A percentile compares a stretch with the other conserved stretches of the same genome.
These are phyloP conservation scores for Fusarium circinatum DNA, from an alignment of 2,329 filamentous ascomycete species.

Conservation along the genomic window DNA sequence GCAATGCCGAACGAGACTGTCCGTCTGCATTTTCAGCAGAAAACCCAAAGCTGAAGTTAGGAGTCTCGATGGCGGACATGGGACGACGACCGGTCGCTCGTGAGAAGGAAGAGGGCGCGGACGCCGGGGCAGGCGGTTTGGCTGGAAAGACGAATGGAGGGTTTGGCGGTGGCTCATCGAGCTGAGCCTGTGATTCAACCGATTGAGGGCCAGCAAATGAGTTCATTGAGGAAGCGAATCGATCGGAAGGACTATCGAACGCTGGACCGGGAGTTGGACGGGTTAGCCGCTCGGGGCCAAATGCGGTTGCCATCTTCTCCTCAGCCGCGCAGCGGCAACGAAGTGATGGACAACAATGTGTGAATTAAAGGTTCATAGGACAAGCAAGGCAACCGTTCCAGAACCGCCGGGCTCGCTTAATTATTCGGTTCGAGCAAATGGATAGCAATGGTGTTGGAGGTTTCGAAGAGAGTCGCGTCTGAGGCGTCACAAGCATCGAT, in stretches of 20 bases:
- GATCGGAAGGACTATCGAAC: conserved; percentile 42
- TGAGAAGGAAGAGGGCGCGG: conserved; percentile 59
- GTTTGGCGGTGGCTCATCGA: conserved; percentile 62
- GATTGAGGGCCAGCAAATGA: conserved; percentile 29
- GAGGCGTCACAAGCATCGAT: conserved; percentile 31
- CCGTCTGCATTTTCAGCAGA: conserved; percentile 46
- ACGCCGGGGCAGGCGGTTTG: conserved; percentile 55
- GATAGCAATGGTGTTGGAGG: conserved; percentile 1
- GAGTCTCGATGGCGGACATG: conserved; percentile 63
- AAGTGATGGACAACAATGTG: conserved; percentile 54
- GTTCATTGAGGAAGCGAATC: conserved; percentile 37
- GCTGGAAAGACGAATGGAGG: conserved; percentile 73
- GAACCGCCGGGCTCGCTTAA: conserved; percentile 16
- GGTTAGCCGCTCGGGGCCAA: conserved; percentile 51
- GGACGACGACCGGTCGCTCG: conserved; percentile 62
- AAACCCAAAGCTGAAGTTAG: conserved; percentile 46
- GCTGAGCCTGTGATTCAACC: conserved; percentile 20
- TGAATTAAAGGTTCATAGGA: conserved; percentile 54
- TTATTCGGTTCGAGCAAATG: conserved; percentile 8
- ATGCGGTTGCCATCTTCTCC: conserved; percentile 56
- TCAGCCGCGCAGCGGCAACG: conserved; percentile 61
- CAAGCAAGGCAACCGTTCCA: conserved; percentile 12
- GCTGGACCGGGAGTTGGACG: conserved; percentile 43
- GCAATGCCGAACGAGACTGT: conserved; percentile 53
- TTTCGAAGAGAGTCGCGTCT: conserved; percentile 25